Evolutionary conservation across 2,329 filamentous ascomycete genomes (phyloP).

Genomic region (Venturia oleaginea): DNA sequence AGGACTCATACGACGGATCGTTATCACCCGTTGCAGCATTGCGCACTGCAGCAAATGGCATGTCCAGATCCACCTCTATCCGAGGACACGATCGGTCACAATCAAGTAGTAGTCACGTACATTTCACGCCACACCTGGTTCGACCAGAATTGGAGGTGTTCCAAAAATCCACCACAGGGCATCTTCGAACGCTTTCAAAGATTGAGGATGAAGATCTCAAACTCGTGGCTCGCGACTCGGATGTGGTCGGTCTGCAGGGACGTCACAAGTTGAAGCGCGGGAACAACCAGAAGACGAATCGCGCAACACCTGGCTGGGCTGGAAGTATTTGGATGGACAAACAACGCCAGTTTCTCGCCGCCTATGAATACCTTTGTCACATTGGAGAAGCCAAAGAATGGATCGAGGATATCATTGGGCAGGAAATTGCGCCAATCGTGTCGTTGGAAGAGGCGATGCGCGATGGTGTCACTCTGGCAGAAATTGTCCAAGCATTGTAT

Average conservation of each 20-base stretch:
- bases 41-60: constrained; percentile 32
- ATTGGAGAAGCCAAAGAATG: constrained; percentile 98
- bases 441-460: constrained; percentile 86
- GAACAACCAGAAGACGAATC: constrained; percentile 34
- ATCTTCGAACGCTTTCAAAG: constrained; percentile 78
- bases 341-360: constrained; percentile 89
- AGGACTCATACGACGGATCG: constrained; percentile 33
- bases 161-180: constrained; percentile 79
- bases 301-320: constrained; percentile 53
- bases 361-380: constrained; percentile 97
- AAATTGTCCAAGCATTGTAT: constrained; percentile 83
- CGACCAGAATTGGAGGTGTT: constrained; percentile 63
- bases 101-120: constrained; percentile 4
- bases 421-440: constrained; percentile 81
- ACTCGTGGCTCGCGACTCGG: constrained; percentile 67
- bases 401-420: constrained; percentile 88
- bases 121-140: constrained; percentile 26
- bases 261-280: constrained; percentile 72
- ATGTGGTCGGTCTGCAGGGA: constrained; percentile 81
- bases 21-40: constrained; percentile 36
- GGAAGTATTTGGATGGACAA: constrained; percentile 98
- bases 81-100: background rate
- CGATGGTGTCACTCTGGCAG: constrained; percentile 87
- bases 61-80: constrained; percentile 26
- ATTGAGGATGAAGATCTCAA: constrained; percentile 73